phyloP scores from a whole-genome alignment of 108 stramenopile genomes.

The Pseudonitzschia multiseries region DNA sequence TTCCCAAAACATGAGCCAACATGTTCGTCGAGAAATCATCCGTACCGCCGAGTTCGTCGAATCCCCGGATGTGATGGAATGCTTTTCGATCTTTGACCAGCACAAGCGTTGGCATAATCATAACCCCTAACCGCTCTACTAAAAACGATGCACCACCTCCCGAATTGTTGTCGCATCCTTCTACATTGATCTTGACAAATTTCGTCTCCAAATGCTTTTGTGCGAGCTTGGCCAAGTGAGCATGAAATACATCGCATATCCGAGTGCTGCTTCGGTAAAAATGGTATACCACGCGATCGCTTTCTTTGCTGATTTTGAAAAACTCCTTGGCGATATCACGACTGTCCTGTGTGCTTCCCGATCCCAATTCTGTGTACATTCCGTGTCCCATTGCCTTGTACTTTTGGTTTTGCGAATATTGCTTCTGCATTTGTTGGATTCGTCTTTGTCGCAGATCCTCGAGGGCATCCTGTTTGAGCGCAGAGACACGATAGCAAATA shows the following conservation, averaged over 20 bases:
- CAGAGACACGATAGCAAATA: background rate
- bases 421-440: constrained; percentile 71
- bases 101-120: constrained; percentile 96
- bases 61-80: constrained; percentile 91
- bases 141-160: constrained; percentile 81
- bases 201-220: constrained; percentile 90
- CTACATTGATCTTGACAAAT: constrained; percentile 96
- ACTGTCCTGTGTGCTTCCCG: constrained; percentile 48
- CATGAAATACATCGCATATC: constrained; percentile 92
- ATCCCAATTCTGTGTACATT: constrained; percentile 76
- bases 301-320: constrained; percentile 89
- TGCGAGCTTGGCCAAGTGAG: constrained; percentile 84
- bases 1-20: constrained; percentile 83
- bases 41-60: constrained; percentile 96
- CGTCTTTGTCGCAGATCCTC: constrained; percentile 84
- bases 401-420: constrained; percentile 54
- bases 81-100: constrained; percentile 92
- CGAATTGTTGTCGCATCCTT: constrained; percentile 80
- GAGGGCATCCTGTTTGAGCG: constrained; percentile 59
- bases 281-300: constrained; percentile 88
- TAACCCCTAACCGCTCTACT: constrained; percentile 91
- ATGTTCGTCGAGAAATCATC: constrained; percentile 86
- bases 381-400: constrained; percentile 89
- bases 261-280: constrained; percentile 93
- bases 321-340: constrained; percentile 82